Evolutionary conservation across 495 filamentous ascomycete species (phyloP), one percentile per base, ranked within the genome.

Genomic region (Delitschia confertaspora): DNA sequence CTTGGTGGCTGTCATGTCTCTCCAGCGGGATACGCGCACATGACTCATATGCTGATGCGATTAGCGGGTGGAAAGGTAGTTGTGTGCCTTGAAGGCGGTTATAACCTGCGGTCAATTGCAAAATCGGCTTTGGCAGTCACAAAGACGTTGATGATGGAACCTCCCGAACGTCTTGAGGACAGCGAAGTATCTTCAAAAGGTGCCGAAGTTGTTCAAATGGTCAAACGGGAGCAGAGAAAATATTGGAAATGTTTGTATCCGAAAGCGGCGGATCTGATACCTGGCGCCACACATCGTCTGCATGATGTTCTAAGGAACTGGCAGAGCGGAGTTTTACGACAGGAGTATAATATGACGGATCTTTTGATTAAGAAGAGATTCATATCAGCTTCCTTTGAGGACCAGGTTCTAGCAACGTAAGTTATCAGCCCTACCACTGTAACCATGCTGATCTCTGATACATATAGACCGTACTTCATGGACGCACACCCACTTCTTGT

Each of bases 1-100:
- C 72, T 99, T 14, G 91, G 91, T 26, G 85, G 80, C 23, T 99
- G 93, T 60, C 87, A 82, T 53, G 89, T 96, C 4, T 80, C 87
- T 0, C 91, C 91, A 0, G 63, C 78, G 17, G 89, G 93, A 57
- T 99, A 96, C 60, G 86, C 87, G 14, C 89, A 96, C 56, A 96
- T 99, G 91, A 95, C 93, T 6, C 85, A 95, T 57, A 95, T 95
- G 88, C 73, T 99, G 13, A 96, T 95, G 88, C 80, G 82, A 9
- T 74, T 99, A n/a, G 88, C 91, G 2, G 69, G 79, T 32, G 91
- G 91, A 26, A 95, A 91, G 59, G 70, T 96, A 33, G 85, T 84
- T 7, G 86, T 93, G 18, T 95, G 88, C 57, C 68, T 98, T 10
- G 91, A 85, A 71, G 91, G 91, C 37, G 91, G 91, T 14, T 99